phyloP scores from a whole-genome alignment of 345 rosid genomes.

The Ceriops tagal region DNA sequence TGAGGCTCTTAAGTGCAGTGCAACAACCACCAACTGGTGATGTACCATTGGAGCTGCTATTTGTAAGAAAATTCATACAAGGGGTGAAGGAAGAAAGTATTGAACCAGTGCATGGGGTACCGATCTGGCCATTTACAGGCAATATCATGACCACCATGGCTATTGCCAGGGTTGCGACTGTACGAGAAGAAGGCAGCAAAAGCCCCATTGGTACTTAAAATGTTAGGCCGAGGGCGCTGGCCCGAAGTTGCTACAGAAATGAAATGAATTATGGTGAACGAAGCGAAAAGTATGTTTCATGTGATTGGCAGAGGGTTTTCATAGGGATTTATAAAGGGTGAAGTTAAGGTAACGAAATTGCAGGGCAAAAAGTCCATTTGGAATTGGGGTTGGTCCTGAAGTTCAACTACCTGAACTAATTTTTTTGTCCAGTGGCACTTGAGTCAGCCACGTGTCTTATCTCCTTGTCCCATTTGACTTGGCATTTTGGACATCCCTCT shows the following conservation, averaged over 20 bases:
- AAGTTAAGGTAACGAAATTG: slow-evolving; percentile 1
- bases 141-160: slow-evolving; percentile 19
- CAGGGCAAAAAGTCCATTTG: slow-evolving; percentile 22
- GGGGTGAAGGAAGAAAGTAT: slow-evolving; percentile 53
- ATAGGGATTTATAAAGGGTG: slow-evolving; percentile 32
- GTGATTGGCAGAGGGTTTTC: slow-evolving; percentile 11
- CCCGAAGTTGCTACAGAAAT: background rate
- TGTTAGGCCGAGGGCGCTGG: background rate
- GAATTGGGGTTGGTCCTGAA: slow-evolving; percentile 48
- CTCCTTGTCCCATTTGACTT: slow-evolving; percentile 15
- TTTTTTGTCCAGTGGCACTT: slow-evolving; percentile 4
- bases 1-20: slow-evolving; percentile 51
- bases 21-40: slow-evolving; percentile 64
- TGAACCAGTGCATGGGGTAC: slow-evolving; percentile 49
- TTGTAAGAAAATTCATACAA: slow-evolving; percentile 64
- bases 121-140: slow-evolving; percentile 44
- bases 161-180: slow-evolving; percentile 10
- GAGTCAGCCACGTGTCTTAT: slow-evolving; percentile 11
- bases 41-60: slow-evolving; percentile 52
- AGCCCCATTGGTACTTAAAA: slow-evolving; percentile 20
- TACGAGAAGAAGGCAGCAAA: background rate
- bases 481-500: background rate
- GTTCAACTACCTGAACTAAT: slow-evolving; percentile 49
- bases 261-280: background rate
- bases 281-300: background rate